Evolutionary conservation across 768 basidiomycete species (phyloP).

Genomic region (Leccinellum rugosiceps): DNA sequence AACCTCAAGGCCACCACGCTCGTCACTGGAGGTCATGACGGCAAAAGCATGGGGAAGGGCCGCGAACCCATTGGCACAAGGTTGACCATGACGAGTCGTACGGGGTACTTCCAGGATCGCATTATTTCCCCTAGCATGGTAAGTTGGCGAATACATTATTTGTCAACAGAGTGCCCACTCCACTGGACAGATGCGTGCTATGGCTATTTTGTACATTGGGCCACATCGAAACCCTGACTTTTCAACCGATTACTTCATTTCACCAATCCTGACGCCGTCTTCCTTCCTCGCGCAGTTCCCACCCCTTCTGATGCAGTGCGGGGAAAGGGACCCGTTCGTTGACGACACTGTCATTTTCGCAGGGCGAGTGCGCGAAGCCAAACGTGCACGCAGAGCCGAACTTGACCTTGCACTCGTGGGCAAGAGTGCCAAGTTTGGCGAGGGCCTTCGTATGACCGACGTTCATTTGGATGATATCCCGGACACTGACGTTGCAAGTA

Average conservation of each 20-base stretch:
- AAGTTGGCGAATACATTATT: constrained; percentile 29
- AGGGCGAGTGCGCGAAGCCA: constrained; percentile 92
- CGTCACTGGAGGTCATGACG: constrained; percentile 31
- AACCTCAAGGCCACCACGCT: constrained; percentile 42
- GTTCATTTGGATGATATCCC: constrained; percentile 29
- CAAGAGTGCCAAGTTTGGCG: constrained; percentile 62
- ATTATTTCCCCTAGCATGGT: constrained; percentile 97
- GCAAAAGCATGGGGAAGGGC: constrained; percentile 31
- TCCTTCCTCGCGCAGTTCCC: constrained; percentile 90
- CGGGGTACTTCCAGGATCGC: constrained; percentile 90
- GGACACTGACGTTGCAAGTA: constrained; percentile 33
- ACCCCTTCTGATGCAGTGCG: constrained; percentile 89
- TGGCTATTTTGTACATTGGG: constrained; percentile 97
- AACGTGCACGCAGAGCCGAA: constrained; percentile 75
- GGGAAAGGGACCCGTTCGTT: constrained; percentile 93
- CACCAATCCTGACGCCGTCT: constrained; percentile 86
- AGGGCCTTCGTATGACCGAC: constrained; percentile 60
- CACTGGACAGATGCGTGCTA: constrained; percentile 91
- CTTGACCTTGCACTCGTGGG: constrained; percentile 58
- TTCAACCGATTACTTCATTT: constrained; percentile 91
- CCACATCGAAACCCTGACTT: constrained; percentile 94
- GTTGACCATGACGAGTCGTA: constrained; percentile 92
- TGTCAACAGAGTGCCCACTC: constrained; percentile 6
- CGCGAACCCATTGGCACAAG: constrained; percentile 76
- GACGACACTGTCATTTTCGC: constrained; percentile 98